Conservation (phyloP, 768 basidiomycete genomes). For the Boletellus sp. region DNA sequence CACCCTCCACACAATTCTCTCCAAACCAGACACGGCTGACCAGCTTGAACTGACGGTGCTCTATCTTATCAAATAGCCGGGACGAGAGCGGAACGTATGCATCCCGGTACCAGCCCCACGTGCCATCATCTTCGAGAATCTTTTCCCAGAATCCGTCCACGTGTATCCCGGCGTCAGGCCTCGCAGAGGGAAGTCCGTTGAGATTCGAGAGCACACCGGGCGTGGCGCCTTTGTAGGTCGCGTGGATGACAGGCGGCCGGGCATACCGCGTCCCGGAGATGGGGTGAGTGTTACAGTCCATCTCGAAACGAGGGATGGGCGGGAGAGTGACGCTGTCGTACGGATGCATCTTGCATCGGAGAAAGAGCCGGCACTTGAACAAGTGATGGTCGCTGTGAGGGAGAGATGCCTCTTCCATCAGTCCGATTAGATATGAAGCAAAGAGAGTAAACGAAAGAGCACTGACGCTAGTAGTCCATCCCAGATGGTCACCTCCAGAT, state of each 20-base stretch:
- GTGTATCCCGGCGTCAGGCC: conserved; percentile 17
- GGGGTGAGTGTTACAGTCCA: conserved; percentile 19
- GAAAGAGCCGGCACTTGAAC: conserved; percentile 24
- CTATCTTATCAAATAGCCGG: conserved; percentile 43
- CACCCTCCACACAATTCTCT: conserved; percentile 22
- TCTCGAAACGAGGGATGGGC: conserved; percentile 14
- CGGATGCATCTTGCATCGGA: conserved; percentile 15
- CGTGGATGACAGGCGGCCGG: conserved; percentile 5
- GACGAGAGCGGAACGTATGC: conserved; percentile 49
- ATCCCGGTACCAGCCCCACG: conserved; percentile 34
- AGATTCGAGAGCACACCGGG: neutral
- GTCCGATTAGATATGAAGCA: neutral
- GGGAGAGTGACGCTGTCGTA: conserved; percentile 10
- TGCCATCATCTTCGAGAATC: conserved; percentile 11
- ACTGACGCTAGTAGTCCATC: conserved; percentile 22
- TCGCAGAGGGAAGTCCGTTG: neutral
- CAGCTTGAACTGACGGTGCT: conserved; percentile 42
- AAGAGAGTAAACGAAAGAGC: neutral
- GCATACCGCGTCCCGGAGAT: neutral
- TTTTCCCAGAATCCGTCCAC: conserved; percentile 21
- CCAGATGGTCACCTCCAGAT: conserved; percentile 24
- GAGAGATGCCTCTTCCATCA: too few species aligned
- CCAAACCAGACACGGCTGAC: conserved; percentile 36
- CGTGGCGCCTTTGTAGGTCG: conserved; percentile 15
- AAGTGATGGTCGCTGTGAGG: conserved; percentile 14